phyloP scores from a whole-genome alignment of 2,329 filamentous ascomycete genomes.

The Claviceps sp. region DNA sequence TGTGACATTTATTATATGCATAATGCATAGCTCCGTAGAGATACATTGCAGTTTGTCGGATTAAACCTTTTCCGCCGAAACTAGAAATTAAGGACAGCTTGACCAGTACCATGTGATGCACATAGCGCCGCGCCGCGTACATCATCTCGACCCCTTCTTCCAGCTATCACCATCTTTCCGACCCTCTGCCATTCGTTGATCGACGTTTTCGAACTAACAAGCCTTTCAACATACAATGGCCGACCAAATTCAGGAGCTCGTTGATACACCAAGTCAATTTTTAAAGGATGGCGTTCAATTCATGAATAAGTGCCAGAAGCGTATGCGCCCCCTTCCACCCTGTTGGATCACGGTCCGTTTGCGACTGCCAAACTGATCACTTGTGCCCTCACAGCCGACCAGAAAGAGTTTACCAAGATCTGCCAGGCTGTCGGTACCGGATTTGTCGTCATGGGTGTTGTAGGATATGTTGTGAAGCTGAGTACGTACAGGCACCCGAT shows the following conservation, averaged over 20 bases:
- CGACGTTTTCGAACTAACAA: background rate
- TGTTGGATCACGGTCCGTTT: background rate
- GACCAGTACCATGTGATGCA: background rate
- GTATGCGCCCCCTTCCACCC: conserved; percentile 24
- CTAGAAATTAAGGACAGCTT: conserved; percentile 6
- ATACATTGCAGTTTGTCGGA: background rate
- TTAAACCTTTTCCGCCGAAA: conserved; percentile 2
- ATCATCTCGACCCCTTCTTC: background rate
- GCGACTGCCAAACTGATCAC: background rate
- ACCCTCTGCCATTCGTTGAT: background rate
- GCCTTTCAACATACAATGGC: conserved; percentile 33
- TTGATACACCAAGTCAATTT: conserved; percentile 56
- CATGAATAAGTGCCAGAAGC: conserved; percentile 49
- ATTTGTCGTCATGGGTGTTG: conserved; percentile 57
- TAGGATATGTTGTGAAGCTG: conserved; percentile 58
- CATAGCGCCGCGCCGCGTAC: background rate
- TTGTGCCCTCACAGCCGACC: conserved; percentile 20
- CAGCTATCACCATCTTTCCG: background rate
- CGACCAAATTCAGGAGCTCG: conserved; percentile 56
- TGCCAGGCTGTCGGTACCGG: conserved; percentile 52
- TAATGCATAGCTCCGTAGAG: too few species aligned
- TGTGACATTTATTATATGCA: too few species aligned
- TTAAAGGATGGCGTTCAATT: conserved; percentile 48
- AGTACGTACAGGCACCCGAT: conserved; percentile 28
- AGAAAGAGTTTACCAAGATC: conserved; percentile 30